Evolutionary conservation across 495 filamentous ascomycete genomes (phyloP).

Genomic region (Xylaria bambusicola): DNA sequence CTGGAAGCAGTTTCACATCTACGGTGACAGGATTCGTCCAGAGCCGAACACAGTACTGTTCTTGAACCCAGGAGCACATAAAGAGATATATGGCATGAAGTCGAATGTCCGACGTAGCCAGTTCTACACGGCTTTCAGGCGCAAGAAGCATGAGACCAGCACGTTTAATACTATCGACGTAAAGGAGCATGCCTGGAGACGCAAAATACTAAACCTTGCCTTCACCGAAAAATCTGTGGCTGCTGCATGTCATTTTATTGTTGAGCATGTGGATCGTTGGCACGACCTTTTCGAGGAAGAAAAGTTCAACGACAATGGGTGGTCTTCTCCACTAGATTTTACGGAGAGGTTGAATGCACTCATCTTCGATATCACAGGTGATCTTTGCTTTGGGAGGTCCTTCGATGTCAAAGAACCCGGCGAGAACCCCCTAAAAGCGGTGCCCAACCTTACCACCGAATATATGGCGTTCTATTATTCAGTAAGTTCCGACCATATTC

Average conservation of each 20-base stretch:
- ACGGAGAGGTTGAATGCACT: constrained; percentile 24
- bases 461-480: constrained; percentile 27
- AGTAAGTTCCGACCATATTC: too few relatives aligned
- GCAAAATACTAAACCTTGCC: constrained; percentile 28
- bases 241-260: constrained; percentile 22
- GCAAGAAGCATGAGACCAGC: constrained; percentile 20
- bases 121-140: constrained; percentile 27
- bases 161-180: constrained; percentile 27
- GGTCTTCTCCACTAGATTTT: constrained; percentile 29
- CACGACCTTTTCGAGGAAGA: constrained; percentile 22
- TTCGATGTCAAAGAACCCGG: constrained; percentile 49
- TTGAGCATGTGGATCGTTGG: constrained; percentile 37
- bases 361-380: constrained; percentile 40
- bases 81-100: constrained; percentile 32
- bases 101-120: constrained; percentile 30
- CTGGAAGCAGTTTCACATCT: constrained; percentile 25
- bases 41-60: constrained; percentile 35
- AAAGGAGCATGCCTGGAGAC: constrained; percentile 29
- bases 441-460: constrained; percentile 25
- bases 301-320: constrained; percentile 8
- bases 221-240: constrained; percentile 31
- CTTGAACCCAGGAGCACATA: constrained; percentile 24
- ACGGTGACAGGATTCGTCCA: constrained; percentile 32
- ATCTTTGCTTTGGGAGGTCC: constrained; percentile 55
- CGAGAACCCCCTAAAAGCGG: constrained; percentile 22